These are phyloP conservation scores for Colletotrichum zoysiae DNA, from an alignment of 2,329 filamentous ascomycete species.

Conservation along the genomic window DNA sequence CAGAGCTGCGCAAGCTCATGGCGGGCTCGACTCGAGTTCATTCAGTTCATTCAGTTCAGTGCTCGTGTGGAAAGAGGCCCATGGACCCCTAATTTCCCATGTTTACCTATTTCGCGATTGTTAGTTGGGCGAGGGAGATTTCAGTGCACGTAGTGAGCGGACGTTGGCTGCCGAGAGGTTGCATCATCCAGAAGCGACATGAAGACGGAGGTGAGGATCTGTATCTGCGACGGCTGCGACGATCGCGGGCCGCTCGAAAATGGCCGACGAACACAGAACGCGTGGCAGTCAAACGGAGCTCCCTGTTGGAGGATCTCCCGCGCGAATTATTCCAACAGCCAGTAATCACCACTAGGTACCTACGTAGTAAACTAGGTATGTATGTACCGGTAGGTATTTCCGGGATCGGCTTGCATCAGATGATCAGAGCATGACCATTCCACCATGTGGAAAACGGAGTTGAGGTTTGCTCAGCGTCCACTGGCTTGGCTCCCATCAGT, in stretches of 20 bases:
- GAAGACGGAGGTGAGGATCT: conserved; percentile 21
- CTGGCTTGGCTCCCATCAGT: neutral
- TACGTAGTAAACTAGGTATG: no score
- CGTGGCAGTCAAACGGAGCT: conserved; percentile 12
- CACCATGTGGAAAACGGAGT: neutral
- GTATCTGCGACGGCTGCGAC: conserved; percentile 38
- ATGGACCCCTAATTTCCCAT: conserved; percentile 24
- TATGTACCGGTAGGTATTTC: neutral
- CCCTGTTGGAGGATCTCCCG: conserved; percentile 26
- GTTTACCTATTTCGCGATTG: neutral
- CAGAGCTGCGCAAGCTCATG: neutral
- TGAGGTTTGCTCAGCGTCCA: neutral
- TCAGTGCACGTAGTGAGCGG: conserved; percentile 5
- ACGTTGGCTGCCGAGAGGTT: conserved; percentile 10
- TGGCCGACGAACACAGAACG: conserved; percentile 6
- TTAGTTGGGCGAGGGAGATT: conserved; percentile 17
- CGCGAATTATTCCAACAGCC: neutral
- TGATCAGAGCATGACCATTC: neutral
- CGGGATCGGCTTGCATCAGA: conserved; percentile 12
- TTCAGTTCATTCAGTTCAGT: neutral
- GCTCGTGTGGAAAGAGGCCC: neutral
- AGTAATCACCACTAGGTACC: neutral
- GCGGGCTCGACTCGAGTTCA: neutral
- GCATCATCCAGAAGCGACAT: conserved; percentile 32
- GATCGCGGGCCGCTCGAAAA: conserved; percentile 34